phyloP scores from a whole-genome alignment of 345 rosid genomes.

The Gynandropsis gynandra region DNA sequence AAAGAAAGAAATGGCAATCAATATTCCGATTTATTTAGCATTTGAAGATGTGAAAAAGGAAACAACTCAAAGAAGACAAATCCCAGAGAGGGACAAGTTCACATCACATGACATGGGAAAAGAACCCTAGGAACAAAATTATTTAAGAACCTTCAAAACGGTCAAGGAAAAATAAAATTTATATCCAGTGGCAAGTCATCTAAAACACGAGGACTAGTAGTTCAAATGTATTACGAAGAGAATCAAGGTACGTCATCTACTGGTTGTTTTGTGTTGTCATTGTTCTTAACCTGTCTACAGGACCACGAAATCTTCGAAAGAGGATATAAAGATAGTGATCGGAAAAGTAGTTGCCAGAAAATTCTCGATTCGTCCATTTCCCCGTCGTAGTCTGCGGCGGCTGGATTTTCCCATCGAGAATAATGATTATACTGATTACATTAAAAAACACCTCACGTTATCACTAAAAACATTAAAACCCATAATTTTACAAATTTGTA shows the following conservation, averaged over 20 bases:
- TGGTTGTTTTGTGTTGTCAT: too few relatives aligned
- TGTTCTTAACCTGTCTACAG: too few relatives aligned
- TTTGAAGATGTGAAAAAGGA: constrained; percentile 20
- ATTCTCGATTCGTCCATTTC: too few relatives aligned
- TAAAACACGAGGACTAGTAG: neutral
- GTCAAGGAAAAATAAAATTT: constrained; percentile 12
- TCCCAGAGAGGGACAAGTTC: constrained; percentile 12
- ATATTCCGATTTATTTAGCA: constrained; percentile 6
- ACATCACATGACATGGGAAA: constrained; percentile 11
- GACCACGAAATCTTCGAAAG: too few relatives aligned
- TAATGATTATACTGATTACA: too few relatives aligned
- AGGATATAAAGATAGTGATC: too few relatives aligned
- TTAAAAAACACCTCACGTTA: too few relatives aligned
- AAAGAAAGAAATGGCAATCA: constrained; percentile 1
- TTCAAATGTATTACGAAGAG: neutral
- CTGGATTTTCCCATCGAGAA: too few relatives aligned
- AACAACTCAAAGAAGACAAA: constrained; percentile 15
- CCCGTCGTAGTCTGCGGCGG: too few relatives aligned
- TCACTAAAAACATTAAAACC: too few relatives aligned
- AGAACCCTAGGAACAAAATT: neutral
- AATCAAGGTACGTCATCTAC: neutral
- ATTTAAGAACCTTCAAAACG: neutral
- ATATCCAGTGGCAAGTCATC: neutral
- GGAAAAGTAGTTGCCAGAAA: too few relatives aligned
- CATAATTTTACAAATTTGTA: too few relatives aligned